Evolutionary conservation across 345 rosid species (phyloP), one percentile per base, ranked within the genome.

Genomic region (Citrus hindsii): DNA sequence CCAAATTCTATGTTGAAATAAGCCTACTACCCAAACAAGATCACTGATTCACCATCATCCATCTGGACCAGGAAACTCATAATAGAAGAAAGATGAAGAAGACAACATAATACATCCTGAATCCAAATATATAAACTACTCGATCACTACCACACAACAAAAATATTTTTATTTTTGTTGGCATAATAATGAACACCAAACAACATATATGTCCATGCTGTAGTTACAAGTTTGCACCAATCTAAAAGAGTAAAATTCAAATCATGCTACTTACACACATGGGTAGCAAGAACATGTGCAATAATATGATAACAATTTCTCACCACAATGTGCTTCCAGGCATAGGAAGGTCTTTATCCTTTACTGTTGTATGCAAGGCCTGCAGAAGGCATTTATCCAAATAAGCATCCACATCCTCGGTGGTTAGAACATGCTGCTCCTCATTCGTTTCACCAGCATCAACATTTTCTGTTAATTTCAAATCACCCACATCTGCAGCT

Each of bases 311-410:
- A 55, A 42, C 56, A 48, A 55, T 68, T 76, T 67, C 84, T 82
- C 86, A 96, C 99, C 98, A 96, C 25, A 96, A 81, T 38, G 97
- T 89, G 85, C 99, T 96, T 79, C 99, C 99, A 55, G 98, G 97
- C 81, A 96, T 82, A 40, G 98, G 98, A 69, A 96, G 94, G 83
- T 96, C 98, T 81, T 92, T 96, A 58, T 92, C 99, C 80, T 94
- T 94, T 0, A 94, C 86, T 56, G 97, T 91, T 30, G 89, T 88
- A 82, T 92, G 91, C 86, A 96, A 86, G 63, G 99, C 98, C 84
- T 96, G 98, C 87, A 96, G 82, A 77, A 96, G 94, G 86, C 97
- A 96, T 75, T 87, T 92, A 86, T 96, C 97, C 80, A 96, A 88
- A 84, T 85, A 89, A 56, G 92, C 77, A 86, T 96, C 97, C 55